These are phyloP conservation scores for Flaveria trinervia DNA, from an alignment of 129 eudicot species.

Conservation along the genomic window DNA sequence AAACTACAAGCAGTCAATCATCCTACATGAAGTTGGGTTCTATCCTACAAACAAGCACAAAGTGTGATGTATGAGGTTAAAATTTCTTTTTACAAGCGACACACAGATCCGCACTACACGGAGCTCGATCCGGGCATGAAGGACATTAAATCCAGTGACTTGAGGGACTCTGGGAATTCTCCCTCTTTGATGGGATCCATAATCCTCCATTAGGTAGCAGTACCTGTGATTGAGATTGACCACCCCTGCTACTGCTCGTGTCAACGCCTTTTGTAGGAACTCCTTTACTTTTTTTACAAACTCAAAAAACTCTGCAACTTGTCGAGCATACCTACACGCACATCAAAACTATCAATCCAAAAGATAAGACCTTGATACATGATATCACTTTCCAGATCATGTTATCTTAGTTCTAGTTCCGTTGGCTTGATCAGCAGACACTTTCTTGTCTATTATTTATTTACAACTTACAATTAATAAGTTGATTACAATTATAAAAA, in stretches of 20 bases:
- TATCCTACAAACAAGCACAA: slow-evolving; percentile 1
- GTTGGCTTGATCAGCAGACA: neutral
- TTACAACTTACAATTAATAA: too few species aligned
- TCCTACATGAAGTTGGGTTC: slow-evolving; percentile 2
- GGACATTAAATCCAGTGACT: slow-evolving; percentile 72
- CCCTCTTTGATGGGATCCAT: slow-evolving; percentile 75
- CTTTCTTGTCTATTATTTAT: too few species aligned
- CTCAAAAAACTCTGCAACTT: slow-evolving; percentile 90
- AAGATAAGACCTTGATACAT: neutral
- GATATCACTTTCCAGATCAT: neutral
- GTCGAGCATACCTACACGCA: slow-evolving; percentile 84
- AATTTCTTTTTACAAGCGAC: slow-evolving; percentile 34
- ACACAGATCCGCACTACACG: neutral
- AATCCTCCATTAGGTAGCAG: slow-evolving; percentile 59
- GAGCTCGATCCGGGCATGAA: slow-evolving; percentile 37
- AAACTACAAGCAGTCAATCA: neutral
- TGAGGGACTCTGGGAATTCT: slow-evolving; percentile 54
- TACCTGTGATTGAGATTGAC: slow-evolving; percentile 45
- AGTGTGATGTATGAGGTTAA: slow-evolving; percentile 7
- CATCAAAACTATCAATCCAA: neutral
- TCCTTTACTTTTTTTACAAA: slow-evolving; percentile 82
- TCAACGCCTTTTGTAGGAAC: slow-evolving; percentile 30
- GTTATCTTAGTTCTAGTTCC: neutral
- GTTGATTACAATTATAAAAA: too few species aligned
- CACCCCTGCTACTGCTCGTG: slow-evolving; percentile 22